Conservation (phyloP, 371 early-diverging fungal species). For the Mucor racemosus region DNA sequence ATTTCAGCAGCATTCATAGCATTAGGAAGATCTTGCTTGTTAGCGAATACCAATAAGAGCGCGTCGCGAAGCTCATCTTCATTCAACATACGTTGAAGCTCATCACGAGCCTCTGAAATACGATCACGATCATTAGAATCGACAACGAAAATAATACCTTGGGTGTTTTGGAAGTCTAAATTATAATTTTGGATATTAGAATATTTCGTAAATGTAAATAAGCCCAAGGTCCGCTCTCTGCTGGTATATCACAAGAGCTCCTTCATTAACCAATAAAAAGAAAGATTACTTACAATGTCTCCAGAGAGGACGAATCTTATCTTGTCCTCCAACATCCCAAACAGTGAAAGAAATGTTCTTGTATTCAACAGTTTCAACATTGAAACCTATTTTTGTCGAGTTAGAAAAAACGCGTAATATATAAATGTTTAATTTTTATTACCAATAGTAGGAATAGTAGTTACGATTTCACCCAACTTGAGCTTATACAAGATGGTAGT, state of each 20-base stretch:
- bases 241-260: conserved; percentile 20
- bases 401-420: conserved; percentile 10
- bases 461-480: conserved; percentile 93
- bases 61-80: conserved; percentile 95
- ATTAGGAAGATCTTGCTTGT: conserved; percentile 96
- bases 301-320: conserved; percentile 60
- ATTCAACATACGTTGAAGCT: conserved; percentile 85
- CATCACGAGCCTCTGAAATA: conserved; percentile 85
- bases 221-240: conserved; percentile 21
- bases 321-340: conserved; percentile 93
- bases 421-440: conserved; percentile 11
- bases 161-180: conserved; percentile 90
- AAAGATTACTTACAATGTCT: conserved; percentile 50
- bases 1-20: conserved; percentile 95
- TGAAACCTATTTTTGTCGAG: conserved; percentile 68
- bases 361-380: conserved; percentile 94
- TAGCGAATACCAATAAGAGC: conserved; percentile 92
- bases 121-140: conserved; percentile 94
- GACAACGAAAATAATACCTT: conserved; percentile 97
- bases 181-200: background rate
- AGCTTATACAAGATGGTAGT: conserved; percentile 94
- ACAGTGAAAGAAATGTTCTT: conserved; percentile 98
- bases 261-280: background rate
- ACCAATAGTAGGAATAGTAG: conserved; percentile 92
- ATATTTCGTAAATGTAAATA: conserved; percentile 34